Evolutionary conservation across 176 grass and related monocot genomes (phyloP), one percentile per base, ranked within the genome.

Genomic region (Bolboschoenus planiculmis): DNA sequence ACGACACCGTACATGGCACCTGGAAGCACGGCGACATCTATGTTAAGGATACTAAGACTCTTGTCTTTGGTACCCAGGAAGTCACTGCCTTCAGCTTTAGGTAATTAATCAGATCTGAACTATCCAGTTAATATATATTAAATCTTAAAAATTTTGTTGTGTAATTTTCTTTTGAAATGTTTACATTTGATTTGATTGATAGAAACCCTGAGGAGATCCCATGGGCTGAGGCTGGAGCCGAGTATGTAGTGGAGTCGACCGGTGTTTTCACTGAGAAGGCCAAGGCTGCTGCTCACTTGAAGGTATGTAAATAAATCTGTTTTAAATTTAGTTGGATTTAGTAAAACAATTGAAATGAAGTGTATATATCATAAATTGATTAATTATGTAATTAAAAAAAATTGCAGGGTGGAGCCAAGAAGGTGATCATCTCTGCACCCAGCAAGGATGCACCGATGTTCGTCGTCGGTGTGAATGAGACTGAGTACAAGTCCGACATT

Each of bases 151-250:
- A n/a, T n/a, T n/a, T n/a, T n/a, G n/a, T n/a, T n/a, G 14, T 4
- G 13, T 65, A 21, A 34, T 29, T 74, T 75, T 75, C 48, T n/a
- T n/a, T n/a, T n/a, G 24, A 0, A 16, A 14, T n/a, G n/a, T 59
- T 9, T 47, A 46, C 0, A 54, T n/a, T 0, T 59, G 11, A 3
- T 7, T 42, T 8, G 18, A 76, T 7, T 83, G 86, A 16, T 67
- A 95, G 93, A 83, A 95, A 95, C 71, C 93, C 93, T 0, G 93
- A 95, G 81, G 93, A 95, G 84, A 95, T 95, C 51, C 93, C 90
- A 37, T 95, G 93, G 93, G 90, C 55, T 9, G 71, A 55, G 5
- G 86, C 64, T 80, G 90, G 90, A 47, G 90, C 88, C 44, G 93
- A 90, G 6, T 95, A 90, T 27, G 86, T 95, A 56, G 88, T 95